phyloP scores from a whole-genome alignment of 208 protist species.

The Wallacemonas sp. region DNA sequence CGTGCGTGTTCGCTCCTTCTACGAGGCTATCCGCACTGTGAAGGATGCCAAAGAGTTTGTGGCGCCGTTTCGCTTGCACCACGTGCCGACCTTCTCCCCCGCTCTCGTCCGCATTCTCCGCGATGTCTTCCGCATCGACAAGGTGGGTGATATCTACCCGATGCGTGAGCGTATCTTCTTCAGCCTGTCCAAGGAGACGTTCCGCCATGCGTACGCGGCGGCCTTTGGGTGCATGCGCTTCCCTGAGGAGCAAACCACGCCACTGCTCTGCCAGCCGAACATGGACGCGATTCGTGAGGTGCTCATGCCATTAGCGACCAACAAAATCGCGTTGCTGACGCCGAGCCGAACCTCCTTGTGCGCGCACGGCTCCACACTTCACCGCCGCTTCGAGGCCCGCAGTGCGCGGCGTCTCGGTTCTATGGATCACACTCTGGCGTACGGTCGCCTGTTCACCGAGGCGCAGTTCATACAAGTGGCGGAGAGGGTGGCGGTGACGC shows the following conservation, averaged over 20 bases:
- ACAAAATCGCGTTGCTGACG: slow-evolving; percentile 40
- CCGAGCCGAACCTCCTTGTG: slow-evolving; percentile 18
- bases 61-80: slow-evolving; percentile 33
- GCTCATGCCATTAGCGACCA: slow-evolving; percentile 29
- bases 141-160: slow-evolving; percentile 43
- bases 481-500: slow-evolving; percentile 11
- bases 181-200: slow-evolving; percentile 47
- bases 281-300: background rate
- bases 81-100: slow-evolving; percentile 54
- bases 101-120: slow-evolving; percentile 58
- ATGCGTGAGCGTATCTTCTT: slow-evolving; percentile 45
- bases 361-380: background rate
- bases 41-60: slow-evolving; percentile 50
- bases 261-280: slow-evolving; percentile 32
- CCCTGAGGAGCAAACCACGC: slow-evolving; percentile 32
- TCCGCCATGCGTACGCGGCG: slow-evolving; percentile 37
- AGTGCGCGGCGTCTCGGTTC: background rate
- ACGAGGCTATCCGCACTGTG: slow-evolving; percentile 36
- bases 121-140: slow-evolving; percentile 57
- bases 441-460: slow-evolving; percentile 63
- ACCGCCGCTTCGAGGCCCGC: background rate
- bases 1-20: slow-evolving; percentile 54
- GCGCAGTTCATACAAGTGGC: slow-evolving; percentile 45
- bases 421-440: slow-evolving; percentile 18
- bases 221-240: slow-evolving; percentile 58